Conservation (phyloP, 305 asterid genomes). For the Fraxinus angustifolia region DNA sequence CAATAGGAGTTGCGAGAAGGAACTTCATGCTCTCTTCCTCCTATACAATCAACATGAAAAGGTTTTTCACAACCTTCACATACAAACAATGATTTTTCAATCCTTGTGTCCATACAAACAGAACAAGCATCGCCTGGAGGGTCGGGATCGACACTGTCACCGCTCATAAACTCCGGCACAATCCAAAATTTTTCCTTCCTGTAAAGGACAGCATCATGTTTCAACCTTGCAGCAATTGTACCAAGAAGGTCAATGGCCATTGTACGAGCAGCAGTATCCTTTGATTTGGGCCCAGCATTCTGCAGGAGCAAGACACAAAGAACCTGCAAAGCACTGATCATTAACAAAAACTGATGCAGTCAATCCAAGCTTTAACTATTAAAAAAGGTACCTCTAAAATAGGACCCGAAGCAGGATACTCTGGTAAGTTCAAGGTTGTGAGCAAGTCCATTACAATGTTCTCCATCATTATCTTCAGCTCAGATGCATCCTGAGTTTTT, state of each 20-base stretch:
- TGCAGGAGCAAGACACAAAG: conserved; percentile 93
- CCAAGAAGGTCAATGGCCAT: conserved; percentile 99
- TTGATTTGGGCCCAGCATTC: conserved; percentile 93
- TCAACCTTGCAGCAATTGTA: conserved; percentile 92
- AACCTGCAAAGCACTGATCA: conserved; percentile 61
- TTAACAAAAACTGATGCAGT: conserved; percentile 29
- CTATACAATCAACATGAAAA: conserved; percentile 85
- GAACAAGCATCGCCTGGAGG: conserved; percentile 55
- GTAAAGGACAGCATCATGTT: conserved; percentile 75
- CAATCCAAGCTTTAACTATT: conserved; percentile 18
- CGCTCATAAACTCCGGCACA: conserved; percentile 55
- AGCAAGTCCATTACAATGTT: conserved; percentile 93
- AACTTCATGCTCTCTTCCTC: conserved; percentile 62
- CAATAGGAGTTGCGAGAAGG: conserved; percentile 57
- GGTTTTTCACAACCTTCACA: conserved; percentile 79
- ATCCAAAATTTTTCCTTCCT: conserved; percentile 84
- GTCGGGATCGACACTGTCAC: conserved; percentile 40
- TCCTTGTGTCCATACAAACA: conserved; percentile 61
- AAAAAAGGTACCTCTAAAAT: conserved; percentile 71
- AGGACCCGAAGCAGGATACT: conserved; percentile 95
- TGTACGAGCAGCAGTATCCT: conserved; percentile 85
- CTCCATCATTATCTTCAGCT: conserved; percentile 82
- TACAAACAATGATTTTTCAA: conserved; percentile 50
- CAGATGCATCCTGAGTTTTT: conserved; percentile 89
- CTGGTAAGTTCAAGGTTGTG: conserved; percentile 85